A percentile compares a stretch with the other conserved stretches of the same genome.
phyloP scores from a whole-genome alignment of 495 filamentous ascomycete species.

The Evernia prunastri region DNA sequence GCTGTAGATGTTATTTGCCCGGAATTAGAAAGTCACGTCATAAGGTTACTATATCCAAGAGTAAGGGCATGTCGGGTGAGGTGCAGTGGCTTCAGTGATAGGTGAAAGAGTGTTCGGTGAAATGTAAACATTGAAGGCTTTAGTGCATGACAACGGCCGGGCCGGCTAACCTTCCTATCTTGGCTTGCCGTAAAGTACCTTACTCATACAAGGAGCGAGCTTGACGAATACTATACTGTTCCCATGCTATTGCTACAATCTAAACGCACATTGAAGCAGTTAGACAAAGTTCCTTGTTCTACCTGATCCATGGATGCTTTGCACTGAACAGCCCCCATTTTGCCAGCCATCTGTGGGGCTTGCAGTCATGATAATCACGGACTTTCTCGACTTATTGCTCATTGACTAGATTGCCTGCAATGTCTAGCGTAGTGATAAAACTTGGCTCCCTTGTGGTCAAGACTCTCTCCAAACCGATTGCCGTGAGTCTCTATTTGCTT shows the following conservation, averaged over 20 bases:
- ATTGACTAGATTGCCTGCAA: conserved; percentile 20
- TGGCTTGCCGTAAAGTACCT: no score
- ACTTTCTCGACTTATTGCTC: background rate
- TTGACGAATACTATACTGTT: no score
- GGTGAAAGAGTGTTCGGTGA: background rate
- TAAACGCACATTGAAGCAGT: background rate
- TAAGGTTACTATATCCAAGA: background rate
- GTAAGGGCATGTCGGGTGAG: background rate
- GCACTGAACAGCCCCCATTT: background rate
- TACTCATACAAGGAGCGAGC: no score
- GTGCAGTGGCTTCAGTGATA: background rate
- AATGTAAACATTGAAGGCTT: conserved; percentile 1
- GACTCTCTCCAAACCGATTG: conserved; percentile 67
- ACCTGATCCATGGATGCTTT: background rate
- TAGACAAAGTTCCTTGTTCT: background rate
- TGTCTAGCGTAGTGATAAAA: conserved; percentile 62
- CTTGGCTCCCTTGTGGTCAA: conserved; percentile 60
- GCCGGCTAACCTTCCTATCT: conserved; percentile 6
- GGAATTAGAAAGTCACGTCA: background rate
- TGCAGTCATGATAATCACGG: background rate
- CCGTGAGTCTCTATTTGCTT: conserved; percentile 44
- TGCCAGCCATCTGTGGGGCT: background rate
- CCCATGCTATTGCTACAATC: background rate
- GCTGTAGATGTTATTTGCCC: background rate
- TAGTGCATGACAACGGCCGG: conserved; percentile 15